Base-by-base conservation (phyloP, 257 asterid genomes). In the Gynochthodes officinalis region DNA sequence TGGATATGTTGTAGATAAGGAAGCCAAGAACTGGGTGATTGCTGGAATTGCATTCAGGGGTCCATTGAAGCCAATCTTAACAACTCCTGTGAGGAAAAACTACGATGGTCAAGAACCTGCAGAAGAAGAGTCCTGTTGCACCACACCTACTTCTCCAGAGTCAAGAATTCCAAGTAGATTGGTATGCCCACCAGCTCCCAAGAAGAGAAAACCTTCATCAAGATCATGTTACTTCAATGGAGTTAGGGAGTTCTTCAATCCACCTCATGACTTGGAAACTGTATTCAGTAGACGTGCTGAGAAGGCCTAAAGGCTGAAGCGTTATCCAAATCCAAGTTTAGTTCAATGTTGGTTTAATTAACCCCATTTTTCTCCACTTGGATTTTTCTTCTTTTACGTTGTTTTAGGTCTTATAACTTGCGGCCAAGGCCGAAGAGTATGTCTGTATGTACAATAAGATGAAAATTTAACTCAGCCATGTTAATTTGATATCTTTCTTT, bases 111-210 rank as follows among this genome's bases (percentile, higher is more conserved):
- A 79, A 0, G 69, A 61, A 13, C 63, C 58, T 4, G 75, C 52
- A 4, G 65, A 79, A 44, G 75, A 78, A 35, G 77, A 75, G 14
- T 59, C 46, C 7, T 58, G 25, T 58, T 79, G 73, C 15, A 78
- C 74, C 14, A 85, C 89, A 23, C 89, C 89, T 46, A 82, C 78
- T 13, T 80, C 84, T 18, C 85, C 75, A 32, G 84, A 69, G 33
- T 76, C 87, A 37, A 82, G 71, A 77, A 78, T 76, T 23, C 64
- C 82, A 13, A 60, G 48, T 14, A 78, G 33, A 67, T 40, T 67
- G 30, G 61, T 64, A 19, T 85, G 87, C 67, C 89, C 89, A 7
- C 85, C 86, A 0, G 78, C 89, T 62, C 85, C 87, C 0, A 82
- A 77, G 76, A 85, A 85, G 79, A 76, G 82, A 68, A 85, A 80